Base-by-base conservation (phyloP, 768 basidiomycete species). In the Clitopilus hobsonii region DNA sequence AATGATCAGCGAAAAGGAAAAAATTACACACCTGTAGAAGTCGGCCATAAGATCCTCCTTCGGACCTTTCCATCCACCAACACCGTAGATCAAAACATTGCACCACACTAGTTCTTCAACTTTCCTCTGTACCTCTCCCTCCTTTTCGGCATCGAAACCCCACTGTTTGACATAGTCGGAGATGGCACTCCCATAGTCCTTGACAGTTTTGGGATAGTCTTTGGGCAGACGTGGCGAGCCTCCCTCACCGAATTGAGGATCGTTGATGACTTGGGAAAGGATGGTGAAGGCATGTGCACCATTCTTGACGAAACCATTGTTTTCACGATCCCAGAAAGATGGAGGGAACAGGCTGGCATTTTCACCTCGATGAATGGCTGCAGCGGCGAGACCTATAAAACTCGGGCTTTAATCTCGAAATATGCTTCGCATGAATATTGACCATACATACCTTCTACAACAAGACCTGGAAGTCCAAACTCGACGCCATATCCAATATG, bases 61-160 rank as follows among this genome's bases (percentile, higher is more conserved):
- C 51, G 71, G 13, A 4, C 32, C 32, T 36, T 36, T 67, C 72
- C 76, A 82, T 5, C 82, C 85, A 7, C 77, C 79, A 16, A 83
- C 68, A 2, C 76, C 83, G 55, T 84, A 89, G 22, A 84, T 57
- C n/a, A 86, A 55, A 0, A 69, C 69, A 49, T 71, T 75, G 16
- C 75, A 65, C 83, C 85, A 90, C 10, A 71, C 61, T 1, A 90
- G 61, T 59, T 90, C 87, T 59, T 85, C 83, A 25, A 85, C 72
- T 65, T 86, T 88, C 14, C 70, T 65, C n/a, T 75, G 71, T 2
- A 83, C 56, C 57, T 75, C 71, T 45, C 67, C 61, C 20, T 71
- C 56, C 51, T 69, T 57, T 26, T 58, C 54, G 27, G 65, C 53
- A 51, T 79, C 71, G 13, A 76, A 32, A 5, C 63, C 70, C 83